These are phyloP conservation scores for Botrytis porri DNA, from an alignment of 2,329 filamentous ascomycete species.

Conservation along the genomic window DNA sequence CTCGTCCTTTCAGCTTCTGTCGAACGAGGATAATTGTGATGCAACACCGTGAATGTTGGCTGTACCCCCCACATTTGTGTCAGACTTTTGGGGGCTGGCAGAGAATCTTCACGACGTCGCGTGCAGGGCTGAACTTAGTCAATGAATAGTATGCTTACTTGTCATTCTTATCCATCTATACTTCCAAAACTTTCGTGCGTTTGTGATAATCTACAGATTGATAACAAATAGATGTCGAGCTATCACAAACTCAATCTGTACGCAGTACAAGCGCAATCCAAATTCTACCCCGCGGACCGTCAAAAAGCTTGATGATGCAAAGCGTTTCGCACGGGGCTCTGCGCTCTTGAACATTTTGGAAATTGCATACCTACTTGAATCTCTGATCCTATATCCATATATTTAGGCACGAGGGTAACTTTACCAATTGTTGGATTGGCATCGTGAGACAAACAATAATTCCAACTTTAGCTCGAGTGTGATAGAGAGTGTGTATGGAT, in stretches of 20 bases:
- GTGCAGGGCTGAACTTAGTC: background rate
- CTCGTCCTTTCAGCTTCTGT: background rate
- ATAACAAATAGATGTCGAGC: background rate
- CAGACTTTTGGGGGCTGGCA: background rate
- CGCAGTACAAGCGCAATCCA: background rate
- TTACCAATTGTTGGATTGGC: background rate
- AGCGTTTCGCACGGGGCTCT: background rate
- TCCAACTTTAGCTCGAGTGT: background rate
- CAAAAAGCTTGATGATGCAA: background rate
- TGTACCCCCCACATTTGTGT: background rate
- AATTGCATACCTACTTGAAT: background rate
- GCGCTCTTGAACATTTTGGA: background rate
- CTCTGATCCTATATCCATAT: background rate
- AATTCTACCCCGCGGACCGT: background rate
- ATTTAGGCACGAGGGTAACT: background rate
- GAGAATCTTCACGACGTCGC: background rate
- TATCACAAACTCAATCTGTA: background rate
- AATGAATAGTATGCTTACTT: background rate
- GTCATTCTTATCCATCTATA: background rate
- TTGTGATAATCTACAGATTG: background rate
- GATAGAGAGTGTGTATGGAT: background rate
- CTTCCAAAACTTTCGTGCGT: background rate
- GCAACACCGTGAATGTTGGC: background rate
- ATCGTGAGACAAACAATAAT: background rate
- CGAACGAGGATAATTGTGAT: background rate